These are phyloP conservation scores for Croton laevigatus DNA, from an alignment of 441 rosid genomes.

Conservation along the genomic window DNA sequence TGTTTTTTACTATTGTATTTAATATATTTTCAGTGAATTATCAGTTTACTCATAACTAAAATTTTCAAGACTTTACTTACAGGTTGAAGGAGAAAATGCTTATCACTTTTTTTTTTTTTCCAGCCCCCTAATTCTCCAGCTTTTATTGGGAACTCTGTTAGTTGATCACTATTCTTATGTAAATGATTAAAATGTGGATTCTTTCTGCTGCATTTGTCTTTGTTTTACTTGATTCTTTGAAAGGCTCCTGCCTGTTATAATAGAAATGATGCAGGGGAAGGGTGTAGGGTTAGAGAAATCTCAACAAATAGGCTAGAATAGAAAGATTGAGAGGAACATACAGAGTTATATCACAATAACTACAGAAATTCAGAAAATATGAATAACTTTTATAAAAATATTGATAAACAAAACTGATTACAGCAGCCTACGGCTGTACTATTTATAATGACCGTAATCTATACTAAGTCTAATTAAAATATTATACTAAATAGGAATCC, in stretches of 20 bases:
- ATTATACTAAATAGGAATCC: too few species aligned
- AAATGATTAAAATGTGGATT: not conserved
- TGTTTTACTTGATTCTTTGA: not conserved
- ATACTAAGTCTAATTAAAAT: too few species aligned
- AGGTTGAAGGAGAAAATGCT: slow-evolving; percentile 79
- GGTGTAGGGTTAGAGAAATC: slow-evolving; percentile 45
- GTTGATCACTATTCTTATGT: slow-evolving; percentile 23
- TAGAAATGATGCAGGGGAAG: slow-evolving; percentile 75
- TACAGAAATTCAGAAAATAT: too few species aligned
- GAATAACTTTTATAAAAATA: too few species aligned
- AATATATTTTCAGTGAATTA: not conserved
- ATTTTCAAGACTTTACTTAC: slow-evolving; percentile 21
- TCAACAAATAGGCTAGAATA: too few species aligned
- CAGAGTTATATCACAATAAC: too few species aligned
- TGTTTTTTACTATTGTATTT: slow-evolving; percentile 28
- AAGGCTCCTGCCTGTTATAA: not conserved
- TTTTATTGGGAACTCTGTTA: slow-evolving; percentile 92
- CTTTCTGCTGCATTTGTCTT: not conserved
- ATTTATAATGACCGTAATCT: too few species aligned
- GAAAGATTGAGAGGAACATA: too few species aligned
- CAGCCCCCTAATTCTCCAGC: slow-evolving; percentile 94
- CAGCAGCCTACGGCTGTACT: too few species aligned
- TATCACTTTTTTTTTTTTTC: slow-evolving; percentile 89
- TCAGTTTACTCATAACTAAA: slow-evolving; percentile 2
- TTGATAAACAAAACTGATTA: too few species aligned